These are phyloP conservation scores for Leptographium flavum DNA, from an alignment of 2,329 filamentous ascomycete species.

Conservation along the genomic window DNA sequence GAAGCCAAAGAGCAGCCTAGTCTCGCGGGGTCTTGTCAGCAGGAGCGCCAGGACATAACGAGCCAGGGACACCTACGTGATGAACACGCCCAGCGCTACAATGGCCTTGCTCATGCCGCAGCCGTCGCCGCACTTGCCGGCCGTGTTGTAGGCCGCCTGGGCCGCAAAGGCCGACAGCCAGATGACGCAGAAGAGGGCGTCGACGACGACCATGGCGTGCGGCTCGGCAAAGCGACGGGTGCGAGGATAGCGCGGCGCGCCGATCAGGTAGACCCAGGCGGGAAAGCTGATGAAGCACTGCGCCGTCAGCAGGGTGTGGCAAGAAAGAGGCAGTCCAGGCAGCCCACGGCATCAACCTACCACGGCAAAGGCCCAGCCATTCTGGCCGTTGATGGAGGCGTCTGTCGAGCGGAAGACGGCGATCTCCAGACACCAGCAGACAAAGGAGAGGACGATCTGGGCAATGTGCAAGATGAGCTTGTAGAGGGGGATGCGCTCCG, in stretches of 20 bases:
- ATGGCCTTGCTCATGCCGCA: conserved; percentile 49
- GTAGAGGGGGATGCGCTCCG: conserved; percentile 36
- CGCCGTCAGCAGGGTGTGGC: neutral
- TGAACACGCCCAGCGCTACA: conserved; percentile 47
- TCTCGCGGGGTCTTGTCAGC: conserved; percentile 6
- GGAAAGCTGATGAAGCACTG: conserved; percentile 53
- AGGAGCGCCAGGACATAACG: conserved; percentile 1
- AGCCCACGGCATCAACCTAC: conserved; percentile 32
- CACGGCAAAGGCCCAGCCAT: conserved; percentile 50
- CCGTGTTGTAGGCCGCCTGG: conserved; percentile 49
- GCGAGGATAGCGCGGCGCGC: conserved; percentile 48
- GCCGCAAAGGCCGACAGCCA: conserved; percentile 55
- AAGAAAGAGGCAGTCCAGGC: neutral
- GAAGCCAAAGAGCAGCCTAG: conserved; percentile 40
- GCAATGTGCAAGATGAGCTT: conserved; percentile 43
- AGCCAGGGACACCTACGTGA: conserved; percentile 32
- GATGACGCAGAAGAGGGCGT: conserved; percentile 41
- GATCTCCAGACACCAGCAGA: conserved; percentile 46
- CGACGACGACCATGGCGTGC: conserved; percentile 44
- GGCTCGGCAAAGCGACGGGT: conserved; percentile 48
- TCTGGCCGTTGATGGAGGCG: conserved; percentile 38
- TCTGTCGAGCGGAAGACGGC: conserved; percentile 37
- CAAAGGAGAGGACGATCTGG: conserved; percentile 39
- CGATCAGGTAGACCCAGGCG: conserved; percentile 49
- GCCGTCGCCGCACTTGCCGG: conserved; percentile 36